These are phyloP conservation scores for Ascochyta clinopodiicola DNA, from an alignment of 2,329 filamentous ascomycete genomes.

Conservation along the genomic window DNA sequence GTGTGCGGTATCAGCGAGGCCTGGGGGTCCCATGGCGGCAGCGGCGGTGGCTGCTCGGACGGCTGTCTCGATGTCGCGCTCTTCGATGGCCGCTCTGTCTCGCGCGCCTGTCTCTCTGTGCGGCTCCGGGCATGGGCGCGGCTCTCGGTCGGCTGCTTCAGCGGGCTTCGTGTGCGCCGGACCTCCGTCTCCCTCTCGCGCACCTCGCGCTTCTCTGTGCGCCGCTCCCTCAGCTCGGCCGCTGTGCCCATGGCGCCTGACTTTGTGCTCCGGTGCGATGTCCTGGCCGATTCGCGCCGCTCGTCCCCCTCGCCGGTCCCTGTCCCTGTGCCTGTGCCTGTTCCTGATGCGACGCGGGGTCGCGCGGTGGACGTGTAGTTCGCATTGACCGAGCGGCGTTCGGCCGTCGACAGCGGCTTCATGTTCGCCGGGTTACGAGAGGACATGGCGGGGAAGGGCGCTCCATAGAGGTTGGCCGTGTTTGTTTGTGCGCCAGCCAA, in stretches of 20 bases:
- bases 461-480: constrained; percentile 34
- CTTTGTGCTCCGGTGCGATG: constrained; percentile 40
- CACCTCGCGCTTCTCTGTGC: constrained; percentile 46
- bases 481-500: background rate
- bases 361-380: constrained; percentile 42
- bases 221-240: constrained; percentile 35
- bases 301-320: constrained; percentile 40
- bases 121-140: constrained; percentile 42
- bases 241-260: constrained; percentile 28
- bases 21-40: constrained; percentile 75
- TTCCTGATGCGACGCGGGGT: constrained; percentile 45
- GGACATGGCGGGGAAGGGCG: constrained; percentile 37
- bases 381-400: constrained; percentile 41
- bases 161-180: constrained; percentile 44
- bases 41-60: constrained; percentile 38
- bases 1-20: constrained; percentile 75
- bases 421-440: constrained; percentile 40
- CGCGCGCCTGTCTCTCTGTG: constrained; percentile 39
- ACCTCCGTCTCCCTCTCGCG: constrained; percentile 46
- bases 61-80: constrained; percentile 27
- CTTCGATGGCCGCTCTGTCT: constrained; percentile 32
- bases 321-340: background rate
- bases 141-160: constrained; percentile 45
- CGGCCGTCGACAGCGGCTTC: constrained; percentile 40
- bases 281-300: constrained; percentile 28